Percentiles rank a stretch among this genome's conserved stretches.
phyloP scores from a whole-genome alignment of 768 basidiomycete genomes.

The Saitozyma sp. region DNA sequence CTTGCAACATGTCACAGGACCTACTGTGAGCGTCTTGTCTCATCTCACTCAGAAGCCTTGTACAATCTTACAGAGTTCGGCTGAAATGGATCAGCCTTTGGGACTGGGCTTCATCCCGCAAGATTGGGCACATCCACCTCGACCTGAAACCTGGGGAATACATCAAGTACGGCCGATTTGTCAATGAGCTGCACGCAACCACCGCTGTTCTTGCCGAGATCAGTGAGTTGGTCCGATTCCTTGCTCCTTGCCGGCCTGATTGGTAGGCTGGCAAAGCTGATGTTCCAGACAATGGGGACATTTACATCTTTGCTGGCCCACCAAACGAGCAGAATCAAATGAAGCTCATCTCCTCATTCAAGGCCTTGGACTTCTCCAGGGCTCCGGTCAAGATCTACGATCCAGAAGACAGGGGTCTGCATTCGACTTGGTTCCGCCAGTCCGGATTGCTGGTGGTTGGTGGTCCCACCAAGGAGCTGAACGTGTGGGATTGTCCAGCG shows the following conservation, averaged over 20 bases:
- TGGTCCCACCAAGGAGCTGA: constrained; percentile 27
- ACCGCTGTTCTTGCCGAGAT: constrained; percentile 39
- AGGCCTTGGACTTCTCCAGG: constrained; percentile 25
- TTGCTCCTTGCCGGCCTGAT: background rate
- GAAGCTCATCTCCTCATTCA: constrained; percentile 35
- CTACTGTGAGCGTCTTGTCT: constrained; percentile 18
- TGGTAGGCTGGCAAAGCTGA: constrained; percentile 1
- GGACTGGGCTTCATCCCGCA: constrained; percentile 33
- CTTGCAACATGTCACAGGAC: constrained; percentile 26
- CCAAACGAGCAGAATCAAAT: constrained; percentile 21
- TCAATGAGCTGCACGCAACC: constrained; percentile 43
- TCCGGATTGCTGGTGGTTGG: constrained; percentile 33
- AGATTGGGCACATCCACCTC: constrained; percentile 24
- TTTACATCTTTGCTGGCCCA: constrained; percentile 38
- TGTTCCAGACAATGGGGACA: constrained; percentile 33
- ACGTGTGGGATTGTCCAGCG: constrained; percentile 45
- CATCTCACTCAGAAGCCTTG: background rate
- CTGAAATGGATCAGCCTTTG: constrained; percentile 24
- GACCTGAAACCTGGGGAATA: constrained; percentile 17
- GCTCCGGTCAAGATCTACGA: background rate
- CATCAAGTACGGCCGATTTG: constrained; percentile 34
- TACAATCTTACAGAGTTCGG: background rate
- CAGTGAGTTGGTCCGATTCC: constrained; percentile 19
- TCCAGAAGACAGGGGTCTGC: constrained; percentile 11
- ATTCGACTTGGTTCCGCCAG: constrained; percentile 39